These are phyloP conservation scores for Dicorynia guianensis DNA, from an alignment of 306 rosid species.

Conservation along the genomic window DNA sequence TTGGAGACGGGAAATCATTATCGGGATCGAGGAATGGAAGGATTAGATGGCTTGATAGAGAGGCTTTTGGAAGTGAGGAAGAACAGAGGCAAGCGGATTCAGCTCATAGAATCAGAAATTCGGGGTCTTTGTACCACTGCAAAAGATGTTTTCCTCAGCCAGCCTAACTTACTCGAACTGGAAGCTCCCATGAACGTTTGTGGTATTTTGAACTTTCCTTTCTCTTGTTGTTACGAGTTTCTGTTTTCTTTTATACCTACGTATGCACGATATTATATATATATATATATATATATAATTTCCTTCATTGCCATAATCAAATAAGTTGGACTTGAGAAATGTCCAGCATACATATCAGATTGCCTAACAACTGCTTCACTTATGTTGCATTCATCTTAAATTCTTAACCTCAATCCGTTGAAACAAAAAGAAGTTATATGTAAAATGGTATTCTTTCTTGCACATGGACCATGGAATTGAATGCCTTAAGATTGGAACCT, in stretches of 20 bases:
- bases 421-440: too few relatives aligned
- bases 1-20: not conserved
- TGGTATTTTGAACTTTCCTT: slow-evolving; percentile 47
- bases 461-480: not conserved
- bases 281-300: too few relatives aligned
- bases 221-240: not conserved
- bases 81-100: slow-evolving; percentile 73
- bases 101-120: slow-evolving; percentile 74
- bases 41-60: slow-evolving; percentile 78
- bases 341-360: too few relatives aligned
- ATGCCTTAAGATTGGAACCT: not conserved
- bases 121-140: slow-evolving; percentile 76
- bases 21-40: slow-evolving; percentile 69
- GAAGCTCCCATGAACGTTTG: slow-evolving; percentile 95
- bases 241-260: not conserved
- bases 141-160: slow-evolving; percentile 75
- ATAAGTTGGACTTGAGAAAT: too few relatives aligned
- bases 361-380: too few relatives aligned
- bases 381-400: too few relatives aligned
- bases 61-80: slow-evolving; percentile 77
- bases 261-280: too few relatives aligned
- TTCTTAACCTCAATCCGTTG: too few relatives aligned
- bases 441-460: too few relatives aligned
- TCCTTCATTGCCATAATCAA: too few relatives aligned
- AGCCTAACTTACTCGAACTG: slow-evolving; percentile 80